Evolutionary conservation across 306 rosid species (phyloP), one percentile per base, ranked within the genome.

Genomic region (Acacia confusa): DNA sequence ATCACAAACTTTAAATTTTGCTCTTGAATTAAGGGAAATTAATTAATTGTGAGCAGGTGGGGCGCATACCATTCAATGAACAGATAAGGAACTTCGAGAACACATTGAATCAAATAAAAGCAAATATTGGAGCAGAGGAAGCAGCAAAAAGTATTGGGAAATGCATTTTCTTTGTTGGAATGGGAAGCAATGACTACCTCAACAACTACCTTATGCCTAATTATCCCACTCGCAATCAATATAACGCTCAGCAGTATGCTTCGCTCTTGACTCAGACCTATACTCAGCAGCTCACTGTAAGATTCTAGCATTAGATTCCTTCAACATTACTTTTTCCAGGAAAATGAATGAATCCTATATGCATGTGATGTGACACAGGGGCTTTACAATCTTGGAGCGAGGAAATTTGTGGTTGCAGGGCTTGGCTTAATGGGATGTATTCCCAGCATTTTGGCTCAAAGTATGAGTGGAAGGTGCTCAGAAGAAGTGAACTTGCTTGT

Each of bases 151-250:
- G 77, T 0, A 88, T 90, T 58, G 87, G 85, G 36, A 77, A 71
- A 25, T 89, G 94, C 82, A 78, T 95, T 15, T 93, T 93, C 88
- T 95, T 92, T 72, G 89, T 95, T 30, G 98, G 96, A 84, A 93
- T 95, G 97, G 99, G 99, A 11, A 92, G 97, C 91, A 95, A 95
- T 79, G 99, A 95, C 89, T 95, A 95, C 86, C 87, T 95, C 2
- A 95, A 95, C 84, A 95, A 93, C 75, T 93, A 93, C 75, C 98
- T 95, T 24, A 95, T 95, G 99, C 99, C 98, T 50, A 95, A 95
- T 70, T 93, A 90, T 70, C 79, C 87, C 15, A 95, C 99, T 9
- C 77, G 88, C 58, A 85, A 75, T 69, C 97, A 95, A 71, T 95
- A 89, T 71, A 90, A 92, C 69, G 90, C 78, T 41, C 88, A 69